Percentiles rank a stretch among this genome's conserved stretches.
Evolutionary conservation across 139 green algal genomes (phyloP).

Genomic region (Zygnema cylindricum): DNA sequence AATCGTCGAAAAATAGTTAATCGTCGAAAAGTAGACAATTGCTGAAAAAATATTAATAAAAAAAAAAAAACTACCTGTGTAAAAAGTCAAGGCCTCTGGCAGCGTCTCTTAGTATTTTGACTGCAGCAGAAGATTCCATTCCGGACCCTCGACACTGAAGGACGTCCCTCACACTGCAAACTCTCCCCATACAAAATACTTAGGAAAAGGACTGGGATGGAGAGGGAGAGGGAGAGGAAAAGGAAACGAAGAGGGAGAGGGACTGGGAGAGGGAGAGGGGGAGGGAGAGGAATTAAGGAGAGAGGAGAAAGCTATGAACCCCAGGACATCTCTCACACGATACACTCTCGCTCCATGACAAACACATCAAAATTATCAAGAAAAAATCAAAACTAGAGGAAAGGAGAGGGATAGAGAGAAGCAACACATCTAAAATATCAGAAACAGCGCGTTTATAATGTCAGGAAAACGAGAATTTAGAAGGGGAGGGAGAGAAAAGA

Average conservation of each 20-base stretch:
- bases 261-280: slow-evolving; percentile 69
- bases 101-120: slow-evolving; percentile 72
- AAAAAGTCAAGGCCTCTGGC: slow-evolving; percentile 94
- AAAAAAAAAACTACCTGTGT: too few species aligned
- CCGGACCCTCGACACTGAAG: slow-evolving; percentile 21
- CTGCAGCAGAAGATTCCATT: neutral
- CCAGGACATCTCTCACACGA: neutral
- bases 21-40: too few species aligned
- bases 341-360: too few species aligned
- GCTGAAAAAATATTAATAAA: too few species aligned
- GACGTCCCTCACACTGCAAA: slow-evolving; percentile 51
- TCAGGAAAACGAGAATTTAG: neutral
- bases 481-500: neutral
- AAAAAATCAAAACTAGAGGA: neutral
- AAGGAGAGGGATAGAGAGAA: neutral
- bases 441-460: neutral
- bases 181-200: neutral
- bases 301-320: neutral
- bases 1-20: too few species aligned
- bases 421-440: neutral
- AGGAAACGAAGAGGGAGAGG: neutral
- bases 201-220: neutral
- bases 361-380: too few species aligned
- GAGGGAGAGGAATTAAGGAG: slow-evolving; percentile 75
- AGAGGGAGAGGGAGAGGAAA: neutral